A percentile compares a stretch with the other conserved stretches of the same genome.
Conservation (phyloP, 2,329 filamentous ascomycete genomes). For the Paraphoma chrysanthemicola region DNA sequence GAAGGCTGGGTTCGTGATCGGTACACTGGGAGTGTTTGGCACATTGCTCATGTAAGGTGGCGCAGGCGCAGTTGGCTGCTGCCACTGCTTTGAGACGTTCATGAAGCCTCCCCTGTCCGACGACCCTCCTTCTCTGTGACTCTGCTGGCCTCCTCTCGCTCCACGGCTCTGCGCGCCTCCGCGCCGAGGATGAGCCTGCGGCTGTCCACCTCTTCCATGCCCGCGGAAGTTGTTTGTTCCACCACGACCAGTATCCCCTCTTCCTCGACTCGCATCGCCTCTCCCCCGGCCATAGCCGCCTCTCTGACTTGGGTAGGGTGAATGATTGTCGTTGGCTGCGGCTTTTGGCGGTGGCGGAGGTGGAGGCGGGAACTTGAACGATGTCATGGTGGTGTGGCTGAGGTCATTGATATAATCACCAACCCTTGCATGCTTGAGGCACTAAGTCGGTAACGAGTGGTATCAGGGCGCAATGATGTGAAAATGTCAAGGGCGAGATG, state of each 20-base stretch:
- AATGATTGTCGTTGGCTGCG: conserved; percentile 32
- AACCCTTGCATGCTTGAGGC: not conserved
- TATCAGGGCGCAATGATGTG: not conserved
- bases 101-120: not conserved
- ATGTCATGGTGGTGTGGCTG: conserved; percentile 29
- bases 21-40: conserved; percentile 2
- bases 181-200: conserved; percentile 16
- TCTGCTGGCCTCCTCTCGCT: conserved; percentile 28
- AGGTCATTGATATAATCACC: not conserved
- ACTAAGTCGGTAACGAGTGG: not conserved
- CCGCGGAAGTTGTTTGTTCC: conserved; percentile 20
- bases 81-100: conserved; percentile 4
- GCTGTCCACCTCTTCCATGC: conserved; percentile 22
- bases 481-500: not conserved
- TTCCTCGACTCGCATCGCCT: conserved; percentile 41
- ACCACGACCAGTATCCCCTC: conserved; percentile 26
- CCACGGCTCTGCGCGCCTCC: conserved; percentile 22
- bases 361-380: conserved; percentile 57
- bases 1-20: conserved; percentile 24
- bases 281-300: conserved; percentile 23
- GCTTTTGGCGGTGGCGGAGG: conserved; percentile 52
- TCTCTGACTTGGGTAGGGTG: conserved; percentile 37
- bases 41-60: not conserved
- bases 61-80: not conserved
- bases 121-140: conserved; percentile 17